phyloP scores from a whole-genome alignment of 495 filamentous ascomycete genomes.

The Penicillium cosmopolitanum region DNA sequence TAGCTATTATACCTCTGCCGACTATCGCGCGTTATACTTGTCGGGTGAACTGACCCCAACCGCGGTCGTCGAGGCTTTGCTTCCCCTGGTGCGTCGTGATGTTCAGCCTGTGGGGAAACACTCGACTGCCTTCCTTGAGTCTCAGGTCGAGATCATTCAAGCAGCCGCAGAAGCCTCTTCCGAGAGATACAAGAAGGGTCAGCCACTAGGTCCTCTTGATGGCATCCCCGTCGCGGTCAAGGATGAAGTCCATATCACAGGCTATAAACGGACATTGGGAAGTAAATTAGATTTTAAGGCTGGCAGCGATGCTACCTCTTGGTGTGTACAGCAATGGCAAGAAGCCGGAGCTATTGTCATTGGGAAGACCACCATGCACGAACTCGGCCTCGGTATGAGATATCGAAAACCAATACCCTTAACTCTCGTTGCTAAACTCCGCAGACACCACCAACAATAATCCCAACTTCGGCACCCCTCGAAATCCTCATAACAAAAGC shows the following conservation, averaged over 20 bases:
- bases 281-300: constrained; percentile 60
- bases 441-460: constrained; percentile 84
- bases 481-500: constrained; percentile 76
- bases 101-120: constrained; percentile 56
- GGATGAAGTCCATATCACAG: constrained; percentile 79
- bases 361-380: constrained; percentile 92
- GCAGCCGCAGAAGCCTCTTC: constrained; percentile 73
- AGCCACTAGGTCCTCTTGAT: constrained; percentile 69
- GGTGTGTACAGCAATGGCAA: constrained; percentile 75
- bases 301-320: constrained; percentile 56
- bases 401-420: background rate
- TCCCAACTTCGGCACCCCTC: constrained; percentile 75
- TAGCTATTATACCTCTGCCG: constrained; percentile 69
- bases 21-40: constrained; percentile 75
- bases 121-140: constrained; percentile 69
- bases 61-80: constrained; percentile 67
- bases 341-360: constrained; percentile 81
- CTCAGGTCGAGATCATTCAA: constrained; percentile 60
- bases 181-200: constrained; percentile 66
- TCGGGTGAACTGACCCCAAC: constrained; percentile 70
- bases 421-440: background rate
- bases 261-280: constrained; percentile 69
- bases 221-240: constrained; percentile 86
- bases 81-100: constrained; percentile 69
- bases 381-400: constrained; percentile 70